These are phyloP conservation scores for Sistotremastrum suecicum DNA, from an alignment of 768 basidiomycete genomes.

Conservation along the genomic window DNA sequence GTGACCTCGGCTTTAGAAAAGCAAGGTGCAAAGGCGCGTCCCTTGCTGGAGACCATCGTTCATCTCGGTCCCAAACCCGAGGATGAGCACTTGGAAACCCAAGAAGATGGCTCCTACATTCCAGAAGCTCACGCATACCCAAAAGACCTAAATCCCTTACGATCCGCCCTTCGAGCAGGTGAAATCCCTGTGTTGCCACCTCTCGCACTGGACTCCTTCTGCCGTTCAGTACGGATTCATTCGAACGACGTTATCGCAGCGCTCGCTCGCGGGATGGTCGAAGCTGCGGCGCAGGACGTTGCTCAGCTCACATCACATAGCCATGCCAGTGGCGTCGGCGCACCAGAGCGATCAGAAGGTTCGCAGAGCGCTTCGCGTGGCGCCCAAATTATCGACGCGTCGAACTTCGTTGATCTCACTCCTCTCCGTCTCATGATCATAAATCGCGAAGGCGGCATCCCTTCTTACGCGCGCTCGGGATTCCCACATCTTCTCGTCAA, in stretches of 20 bases:
- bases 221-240: conserved; percentile 71
- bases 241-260: conserved; percentile 84
- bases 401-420: conserved; percentile 64
- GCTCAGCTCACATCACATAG: not conserved
- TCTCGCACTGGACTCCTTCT: conserved; percentile 83
- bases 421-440: conserved; percentile 96
- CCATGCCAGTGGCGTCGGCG: conserved; percentile 16
- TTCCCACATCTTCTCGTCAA: conserved; percentile 95
- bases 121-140: conserved; percentile 74
- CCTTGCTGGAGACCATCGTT: conserved; percentile 76
- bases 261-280: conserved; percentile 71
- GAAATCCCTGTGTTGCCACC: conserved; percentile 96
- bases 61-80: conserved; percentile 65
- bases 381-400: conserved; percentile 11
- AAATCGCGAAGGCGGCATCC: conserved; percentile 90
- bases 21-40: conserved; percentile 78
- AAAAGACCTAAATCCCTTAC: conserved; percentile 68
- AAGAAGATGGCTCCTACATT: conserved; percentile 19
- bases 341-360: conserved; percentile 13
- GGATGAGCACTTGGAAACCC: conserved; percentile 19
- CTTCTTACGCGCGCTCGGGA: conserved; percentile 91
- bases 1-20: conserved; percentile 70
- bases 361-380: conserved; percentile 1
- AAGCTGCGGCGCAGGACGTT: conserved; percentile 33
- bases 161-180: conserved; percentile 79